Percentiles rank a stretch among this genome's conserved stretches.
Evolutionary conservation across 1,284 basidiomycete species (phyloP).

Genomic region (Thecaphora thlaspeos): DNA sequence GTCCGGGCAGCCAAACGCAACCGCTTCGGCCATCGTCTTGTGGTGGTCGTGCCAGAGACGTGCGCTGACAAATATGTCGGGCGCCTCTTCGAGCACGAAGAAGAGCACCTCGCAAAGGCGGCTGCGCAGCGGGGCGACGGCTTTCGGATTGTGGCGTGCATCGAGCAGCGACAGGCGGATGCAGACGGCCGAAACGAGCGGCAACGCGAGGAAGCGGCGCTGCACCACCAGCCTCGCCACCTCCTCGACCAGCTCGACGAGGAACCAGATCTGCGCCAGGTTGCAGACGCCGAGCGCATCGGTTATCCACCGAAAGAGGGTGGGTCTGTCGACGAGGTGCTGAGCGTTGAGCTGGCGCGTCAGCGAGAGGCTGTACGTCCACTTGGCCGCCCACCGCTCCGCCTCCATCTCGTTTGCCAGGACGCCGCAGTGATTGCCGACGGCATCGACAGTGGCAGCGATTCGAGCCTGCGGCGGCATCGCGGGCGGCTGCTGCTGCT

Average conservation of each 20-base stretch:
- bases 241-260: conserved; percentile 30
- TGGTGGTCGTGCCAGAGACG: conserved; percentile 42
- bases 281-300: conserved; percentile 65
- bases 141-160: conserved; percentile 9
- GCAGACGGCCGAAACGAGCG: conserved; percentile 21
- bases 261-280: conserved; percentile 30
- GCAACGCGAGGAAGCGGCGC: conserved; percentile 17
- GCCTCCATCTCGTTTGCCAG: conserved; percentile 65
- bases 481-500: background rate
- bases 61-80: conserved; percentile 74
- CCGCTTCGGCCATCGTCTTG: conserved; percentile 2
- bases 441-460: conserved; percentile 5
- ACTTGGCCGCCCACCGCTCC: conserved; percentile 76
- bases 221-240: conserved; percentile 20
- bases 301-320: conserved; percentile 79
- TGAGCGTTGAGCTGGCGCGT: conserved; percentile 76
- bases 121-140: conserved; percentile 13
- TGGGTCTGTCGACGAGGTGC: conserved; percentile 75
- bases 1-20: background rate
- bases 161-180: conserved; percentile 17
- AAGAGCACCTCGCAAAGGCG: conserved; percentile 26
- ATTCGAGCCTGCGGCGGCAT: no score
- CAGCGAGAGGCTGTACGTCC: conserved; percentile 67
- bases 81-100: conserved; percentile 19
- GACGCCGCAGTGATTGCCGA: conserved; percentile 15